A percentile compares a stretch with the other conserved stretches of the same genome.
phyloP scores from a whole-genome alignment of 768 basidiomycete genomes.

The Daedaleopsis nitida region DNA sequence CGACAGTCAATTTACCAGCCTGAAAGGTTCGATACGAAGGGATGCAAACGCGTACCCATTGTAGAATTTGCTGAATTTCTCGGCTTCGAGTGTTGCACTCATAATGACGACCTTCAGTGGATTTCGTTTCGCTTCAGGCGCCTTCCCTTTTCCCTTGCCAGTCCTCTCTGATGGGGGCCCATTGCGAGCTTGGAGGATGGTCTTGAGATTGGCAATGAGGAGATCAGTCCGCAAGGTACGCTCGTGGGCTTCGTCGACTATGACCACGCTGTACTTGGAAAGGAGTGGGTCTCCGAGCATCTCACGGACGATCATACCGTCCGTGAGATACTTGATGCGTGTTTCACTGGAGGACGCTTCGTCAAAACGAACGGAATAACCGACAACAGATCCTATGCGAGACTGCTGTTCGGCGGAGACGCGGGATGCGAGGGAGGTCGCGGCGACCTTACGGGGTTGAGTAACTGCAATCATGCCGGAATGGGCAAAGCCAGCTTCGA shows the following conservation, averaged over 20 bases:
- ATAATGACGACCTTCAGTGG: slow-evolving; percentile 93
- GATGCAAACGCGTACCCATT: slow-evolving; percentile 55
- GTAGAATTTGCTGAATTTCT: slow-evolving; percentile 91
- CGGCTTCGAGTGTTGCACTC: slow-evolving; percentile 97
- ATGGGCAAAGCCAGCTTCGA: slow-evolving; percentile 76
- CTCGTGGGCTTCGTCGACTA: slow-evolving; percentile 98
- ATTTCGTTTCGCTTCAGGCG: slow-evolving; percentile 38
- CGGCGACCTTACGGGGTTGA: slow-evolving; percentile 94
- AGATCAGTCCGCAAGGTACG: slow-evolving; percentile 93
- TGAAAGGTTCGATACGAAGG: too few relatives aligned
- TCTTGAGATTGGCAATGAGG: slow-evolving; percentile 87
- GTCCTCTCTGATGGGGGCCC: slow-evolving; percentile 42
- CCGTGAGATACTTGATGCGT: slow-evolving; percentile 93
- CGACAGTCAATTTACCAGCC: background rate
- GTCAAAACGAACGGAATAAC: slow-evolving; percentile 96
- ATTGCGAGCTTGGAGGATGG: slow-evolving; percentile 72
- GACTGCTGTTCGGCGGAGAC: slow-evolving; percentile 84
- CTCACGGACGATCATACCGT: slow-evolving; percentile 97
- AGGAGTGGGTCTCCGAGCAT: slow-evolving; percentile 77
- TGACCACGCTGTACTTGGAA: slow-evolving; percentile 80
- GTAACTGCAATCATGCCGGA: slow-evolving; percentile 86
- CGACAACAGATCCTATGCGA: slow-evolving; percentile 75
- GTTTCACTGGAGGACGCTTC: slow-evolving; percentile 73
- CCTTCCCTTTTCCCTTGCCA: slow-evolving; percentile 41
- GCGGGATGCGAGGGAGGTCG: slow-evolving; percentile 89